Evolutionary conservation across 352 stramenopile species (phyloP), one percentile per base, ranked within the genome.

Genomic region (Hyaloperonospora arabidopsidis): DNA sequence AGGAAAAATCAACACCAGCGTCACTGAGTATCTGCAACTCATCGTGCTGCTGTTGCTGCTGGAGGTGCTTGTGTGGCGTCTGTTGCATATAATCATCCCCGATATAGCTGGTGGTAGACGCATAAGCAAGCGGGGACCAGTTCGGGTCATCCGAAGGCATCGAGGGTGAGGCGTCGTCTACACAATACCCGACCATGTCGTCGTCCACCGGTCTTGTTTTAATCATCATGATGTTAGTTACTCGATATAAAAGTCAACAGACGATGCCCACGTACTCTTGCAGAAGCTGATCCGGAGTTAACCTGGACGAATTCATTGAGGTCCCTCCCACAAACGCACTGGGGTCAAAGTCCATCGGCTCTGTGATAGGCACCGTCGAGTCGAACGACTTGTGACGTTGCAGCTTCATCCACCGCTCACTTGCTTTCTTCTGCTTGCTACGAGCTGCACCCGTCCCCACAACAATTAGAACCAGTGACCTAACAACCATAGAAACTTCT

Each of bases 121-220:
- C 61, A 51, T 64, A 67, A 11, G 47, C 32, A 46, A 59, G 45
- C 12, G 43, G 52, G 1, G 61, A 41, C 61, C 55, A 72, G 11
- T 53, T 79, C 12, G 60, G 59, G n/a, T 69, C 60, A 47, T 79
- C 68, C 1, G 73, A 59, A 18, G 67, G 71, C 48, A 83, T 71
- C 3, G 72, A 72, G 35, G 69, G 57, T 15, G 78, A 75, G 34
- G 85, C 80, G 17, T 86, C 75, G 13, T 87, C 77, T 23, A 86
- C 82, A 34, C 68, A 83, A 46, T 85, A 84, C 8, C 70, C 78
- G 39, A 84, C 74, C 69, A 86, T 84, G 23, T 90, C 77, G 6
- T 54, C 70, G 19, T 90, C 67, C 0, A 63, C 41, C 11, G 65
- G 41, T 59, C 66, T 82, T 43, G n/a, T n/a, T 46, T 14, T 6